Evolutionary conservation across 208 protist species (phyloP).

Genomic region (Trypanosoma scelopori): DNA sequence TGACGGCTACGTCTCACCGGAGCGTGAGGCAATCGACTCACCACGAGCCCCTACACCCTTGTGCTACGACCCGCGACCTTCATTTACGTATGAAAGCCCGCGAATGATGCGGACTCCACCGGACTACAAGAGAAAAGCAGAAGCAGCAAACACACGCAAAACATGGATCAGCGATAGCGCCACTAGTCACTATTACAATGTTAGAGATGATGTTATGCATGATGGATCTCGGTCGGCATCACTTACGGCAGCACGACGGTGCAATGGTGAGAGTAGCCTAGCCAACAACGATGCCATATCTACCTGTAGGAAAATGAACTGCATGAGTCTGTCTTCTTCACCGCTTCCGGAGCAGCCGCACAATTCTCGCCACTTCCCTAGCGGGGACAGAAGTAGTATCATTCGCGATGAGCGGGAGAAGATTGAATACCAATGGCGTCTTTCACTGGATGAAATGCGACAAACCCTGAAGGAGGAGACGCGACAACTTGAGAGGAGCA

Average conservation of each 20-base stretch:
- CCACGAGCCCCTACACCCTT: conserved; percentile 5
- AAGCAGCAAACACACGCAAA: background rate
- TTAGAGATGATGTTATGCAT: background rate
- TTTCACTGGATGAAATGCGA: conserved; percentile 64
- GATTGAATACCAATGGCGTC: conserved; percentile 41
- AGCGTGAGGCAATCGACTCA: conserved; percentile 3
- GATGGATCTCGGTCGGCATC: background rate
- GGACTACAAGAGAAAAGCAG: background rate
- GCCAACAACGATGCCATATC: background rate
- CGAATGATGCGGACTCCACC: background rate
- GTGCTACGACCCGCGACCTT: conserved; percentile 4
- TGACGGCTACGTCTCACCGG: conserved; percentile 10
- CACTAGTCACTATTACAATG: conserved; percentile 1
- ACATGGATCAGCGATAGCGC: background rate
- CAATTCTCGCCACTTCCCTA: background rate
- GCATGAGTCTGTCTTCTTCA: background rate
- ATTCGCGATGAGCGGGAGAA: conserved; percentile 62
- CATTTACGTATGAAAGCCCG: conserved; percentile 16
- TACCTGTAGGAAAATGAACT: too few relatives aligned
- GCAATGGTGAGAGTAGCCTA: background rate
- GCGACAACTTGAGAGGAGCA: conserved; percentile 26
- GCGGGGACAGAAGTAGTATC: conserved; percentile 36
- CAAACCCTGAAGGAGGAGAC: conserved; percentile 44
- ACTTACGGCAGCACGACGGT: conserved; percentile 3
- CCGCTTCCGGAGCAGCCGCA: conserved; percentile 1